These are phyloP conservation scores for Flaveria linearis DNA, from an alignment of 129 eudicot species.

Conservation along the genomic window DNA sequence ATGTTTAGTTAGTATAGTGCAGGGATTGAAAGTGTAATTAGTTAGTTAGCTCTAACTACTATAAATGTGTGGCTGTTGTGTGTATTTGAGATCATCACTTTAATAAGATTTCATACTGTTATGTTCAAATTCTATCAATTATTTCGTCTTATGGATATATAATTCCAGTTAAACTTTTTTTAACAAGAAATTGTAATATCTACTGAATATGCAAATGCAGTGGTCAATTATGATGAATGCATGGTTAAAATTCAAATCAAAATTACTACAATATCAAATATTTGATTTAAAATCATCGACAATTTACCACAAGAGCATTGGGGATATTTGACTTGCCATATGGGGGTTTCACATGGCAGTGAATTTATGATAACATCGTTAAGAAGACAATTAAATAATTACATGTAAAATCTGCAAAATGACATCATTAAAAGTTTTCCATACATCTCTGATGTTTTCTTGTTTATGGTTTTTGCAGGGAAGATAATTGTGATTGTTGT, in stretches of 20 bases:
- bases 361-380: not conserved
- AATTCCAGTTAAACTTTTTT: not conserved
- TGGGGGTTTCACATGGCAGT: not conserved
- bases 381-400: not conserved
- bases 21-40: too few relatives aligned
- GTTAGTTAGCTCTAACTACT: too few relatives aligned
- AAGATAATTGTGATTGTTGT: conserved; percentile 45
- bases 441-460: not conserved
- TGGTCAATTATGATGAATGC: not conserved
- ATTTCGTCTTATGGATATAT: not conserved
- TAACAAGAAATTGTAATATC: not conserved
- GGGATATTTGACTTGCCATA: not conserved
- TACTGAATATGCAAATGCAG: not conserved
- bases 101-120: too few relatives aligned
- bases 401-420: not conserved
- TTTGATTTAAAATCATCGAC: not conserved
- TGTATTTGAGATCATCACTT: too few relatives aligned
- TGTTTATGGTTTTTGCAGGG: conserved; percentile 45
- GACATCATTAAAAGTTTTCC: not conserved
- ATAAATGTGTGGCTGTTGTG: too few relatives aligned
- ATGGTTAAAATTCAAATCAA: not conserved
- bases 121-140: too few relatives aligned
- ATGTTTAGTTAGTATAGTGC: too few relatives aligned
- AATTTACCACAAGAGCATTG: not conserved
- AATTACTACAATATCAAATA: not conserved